These are phyloP conservation scores for Nematocida sp. DNA, from an alignment of 371 early-diverging fungal genomes.

Conservation along the genomic window DNA sequence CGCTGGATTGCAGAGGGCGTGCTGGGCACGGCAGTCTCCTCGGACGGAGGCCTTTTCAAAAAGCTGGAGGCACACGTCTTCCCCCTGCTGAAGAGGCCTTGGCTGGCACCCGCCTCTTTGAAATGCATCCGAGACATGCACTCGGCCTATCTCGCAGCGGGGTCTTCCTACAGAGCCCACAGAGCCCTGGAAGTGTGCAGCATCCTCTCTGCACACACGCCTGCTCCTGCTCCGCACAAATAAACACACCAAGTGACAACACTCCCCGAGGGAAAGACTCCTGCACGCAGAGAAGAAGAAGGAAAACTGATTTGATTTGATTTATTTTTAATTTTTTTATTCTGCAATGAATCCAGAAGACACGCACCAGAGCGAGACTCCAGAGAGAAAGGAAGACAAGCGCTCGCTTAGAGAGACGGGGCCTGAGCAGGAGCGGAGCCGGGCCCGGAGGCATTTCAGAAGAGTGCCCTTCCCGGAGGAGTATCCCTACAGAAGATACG, in stretches of 20 bases:
- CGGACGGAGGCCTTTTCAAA: constrained; percentile 10
- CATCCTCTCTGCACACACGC: too few species aligned
- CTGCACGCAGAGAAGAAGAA: too few species aligned
- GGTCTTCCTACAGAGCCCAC: too few species aligned
- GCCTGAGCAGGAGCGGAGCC: neutral
- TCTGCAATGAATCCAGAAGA: constrained; percentile 18
- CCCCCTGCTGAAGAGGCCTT: neutral
- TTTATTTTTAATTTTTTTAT: constrained; percentile 47
- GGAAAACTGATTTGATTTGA: too few species aligned
- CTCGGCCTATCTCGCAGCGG: too few species aligned
- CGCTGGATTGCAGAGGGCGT: neutral
- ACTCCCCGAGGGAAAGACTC: neutral
- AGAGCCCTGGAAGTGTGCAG: too few species aligned
- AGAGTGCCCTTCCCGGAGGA: constrained; percentile 24
- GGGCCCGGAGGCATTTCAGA: neutral
- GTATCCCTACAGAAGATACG: constrained; percentile 1
- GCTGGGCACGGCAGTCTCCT: constrained; percentile 22
- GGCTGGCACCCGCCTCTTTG: neutral
- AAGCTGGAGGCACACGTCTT: neutral
- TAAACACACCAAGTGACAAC: neutral
- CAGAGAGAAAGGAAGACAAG: constrained; percentile 4
- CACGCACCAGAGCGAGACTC: neutral
- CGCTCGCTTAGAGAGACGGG: neutral
- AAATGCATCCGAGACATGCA: too few species aligned
- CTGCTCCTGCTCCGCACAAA: too few species aligned